Evolutionary conservation across 2,329 filamentous ascomycete genomes (phyloP).

Genomic region (Cordyceps militaris): DNA sequence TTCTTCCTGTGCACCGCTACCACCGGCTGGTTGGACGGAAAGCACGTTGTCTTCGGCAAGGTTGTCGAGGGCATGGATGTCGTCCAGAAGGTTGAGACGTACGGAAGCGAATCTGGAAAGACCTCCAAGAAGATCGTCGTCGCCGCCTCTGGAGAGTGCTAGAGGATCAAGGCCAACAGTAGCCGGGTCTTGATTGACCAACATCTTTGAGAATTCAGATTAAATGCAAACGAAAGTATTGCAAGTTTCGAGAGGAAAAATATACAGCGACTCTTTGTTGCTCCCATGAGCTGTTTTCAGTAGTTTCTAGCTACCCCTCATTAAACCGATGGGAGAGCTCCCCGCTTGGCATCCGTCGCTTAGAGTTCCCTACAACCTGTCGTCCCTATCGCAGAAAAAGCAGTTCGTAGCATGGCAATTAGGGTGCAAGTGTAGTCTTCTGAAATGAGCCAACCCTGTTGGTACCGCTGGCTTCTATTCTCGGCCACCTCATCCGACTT

Average conservation of each 20-base stretch:
- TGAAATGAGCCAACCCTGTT: no score
- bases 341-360: no score
- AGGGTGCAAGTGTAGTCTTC: no score
- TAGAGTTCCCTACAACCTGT: no score
- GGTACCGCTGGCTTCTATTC: background rate
- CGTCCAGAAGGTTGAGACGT: constrained; percentile 11
- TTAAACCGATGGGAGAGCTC: no score
- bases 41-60: constrained; percentile 70
- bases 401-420: no score
- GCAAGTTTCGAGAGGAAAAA: background rate
- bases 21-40: constrained; percentile 69
- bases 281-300: background rate
- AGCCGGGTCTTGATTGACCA: background rate
- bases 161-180: background rate
- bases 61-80: constrained; percentile 35
- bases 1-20: constrained; percentile 88
- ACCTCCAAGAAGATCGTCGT: constrained; percentile 11
- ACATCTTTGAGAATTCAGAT: background rate
- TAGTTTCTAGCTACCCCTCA: no score
- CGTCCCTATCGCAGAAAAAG: no score
- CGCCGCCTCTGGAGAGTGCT: constrained; percentile 3
- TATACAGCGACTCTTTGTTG: background rate
- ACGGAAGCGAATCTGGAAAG: background rate
- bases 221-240: background rate
- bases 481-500: background rate